A percentile compares a stretch with the other conserved stretches of the same genome.
Conservation (phyloP, 345 rosid genomes). For the Euclidium syriacum region DNA sequence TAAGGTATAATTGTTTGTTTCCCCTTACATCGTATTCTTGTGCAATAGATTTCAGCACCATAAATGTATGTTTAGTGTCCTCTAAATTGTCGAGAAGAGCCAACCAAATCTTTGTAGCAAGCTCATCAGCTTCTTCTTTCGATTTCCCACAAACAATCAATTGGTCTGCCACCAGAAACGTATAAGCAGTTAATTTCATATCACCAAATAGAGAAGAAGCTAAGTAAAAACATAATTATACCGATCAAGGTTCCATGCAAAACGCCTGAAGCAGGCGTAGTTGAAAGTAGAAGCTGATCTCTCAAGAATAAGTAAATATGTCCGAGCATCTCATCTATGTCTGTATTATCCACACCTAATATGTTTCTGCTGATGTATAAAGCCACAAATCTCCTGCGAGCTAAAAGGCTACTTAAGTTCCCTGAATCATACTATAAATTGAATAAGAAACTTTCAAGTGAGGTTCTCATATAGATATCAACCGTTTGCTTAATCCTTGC, state of each 20-base stretch:
- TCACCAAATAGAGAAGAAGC: neutral
- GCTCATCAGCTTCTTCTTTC: slow-evolving; percentile 65
- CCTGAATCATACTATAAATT: neutral
- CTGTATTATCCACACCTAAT: slow-evolving; percentile 46
- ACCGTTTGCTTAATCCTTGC: slow-evolving; percentile 64
- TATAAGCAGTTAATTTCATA: neutral
- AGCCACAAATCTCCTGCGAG: slow-evolving; percentile 77
- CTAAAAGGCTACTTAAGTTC: slow-evolving; percentile 10
- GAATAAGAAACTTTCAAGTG: neutral
- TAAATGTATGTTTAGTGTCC: slow-evolving; percentile 68
- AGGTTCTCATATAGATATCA: neutral
- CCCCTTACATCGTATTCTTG: slow-evolving; percentile 66
- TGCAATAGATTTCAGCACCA: slow-evolving; percentile 64
- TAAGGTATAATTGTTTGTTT: neutral
- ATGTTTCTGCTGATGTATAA: slow-evolving; percentile 57
- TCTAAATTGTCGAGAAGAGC: slow-evolving; percentile 80
- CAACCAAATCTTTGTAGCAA: slow-evolving; percentile 75
- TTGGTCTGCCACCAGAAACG: slow-evolving; percentile 62
- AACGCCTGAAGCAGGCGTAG: slow-evolving; percentile 54
- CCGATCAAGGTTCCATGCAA: slow-evolving; percentile 87
- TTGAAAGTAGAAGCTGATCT: slow-evolving; percentile 74
- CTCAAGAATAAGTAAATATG: slow-evolving; percentile 73
- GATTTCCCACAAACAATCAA: slow-evolving; percentile 75
- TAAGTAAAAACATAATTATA: slow-evolving; percentile 22
- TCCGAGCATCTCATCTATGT: slow-evolving; percentile 76